A percentile compares a stretch with the other conserved stretches of the same genome.
These are phyloP conservation scores for Amyloporia xantha DNA, from an alignment of 768 basidiomycete species.

Conservation along the genomic window DNA sequence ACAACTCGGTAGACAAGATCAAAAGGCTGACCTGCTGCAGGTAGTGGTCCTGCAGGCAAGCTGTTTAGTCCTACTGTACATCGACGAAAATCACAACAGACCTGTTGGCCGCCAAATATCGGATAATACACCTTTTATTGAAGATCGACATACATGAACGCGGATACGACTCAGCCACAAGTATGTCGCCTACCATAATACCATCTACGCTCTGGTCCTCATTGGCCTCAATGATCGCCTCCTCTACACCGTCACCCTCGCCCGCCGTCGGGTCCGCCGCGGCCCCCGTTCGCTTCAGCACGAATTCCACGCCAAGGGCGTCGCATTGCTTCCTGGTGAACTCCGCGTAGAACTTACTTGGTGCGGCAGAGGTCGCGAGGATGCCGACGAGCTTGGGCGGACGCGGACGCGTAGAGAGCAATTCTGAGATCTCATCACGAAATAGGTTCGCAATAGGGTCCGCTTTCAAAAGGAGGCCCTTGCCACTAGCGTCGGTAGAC, in stretches of 20 bases:
- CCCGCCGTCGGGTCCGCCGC: conserved; percentile 48
- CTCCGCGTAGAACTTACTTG: conserved; percentile 78
- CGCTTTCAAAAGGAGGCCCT: conserved; percentile 74
- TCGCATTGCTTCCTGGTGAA: conserved; percentile 91
- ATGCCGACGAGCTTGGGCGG: conserved; percentile 85
- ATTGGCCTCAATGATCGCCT: conserved; percentile 94
- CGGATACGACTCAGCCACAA: neutral
- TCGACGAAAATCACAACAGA: conserved; percentile 29
- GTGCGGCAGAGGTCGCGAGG: conserved; percentile 75
- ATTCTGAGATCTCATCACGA: conserved; percentile 57
- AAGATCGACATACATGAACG: neutral
- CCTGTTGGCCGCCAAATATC: conserved; percentile 87
- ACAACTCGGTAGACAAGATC: neutral
- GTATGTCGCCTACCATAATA: conserved; percentile 70
- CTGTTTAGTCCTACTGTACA: neutral
- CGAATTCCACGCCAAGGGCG: conserved; percentile 81
- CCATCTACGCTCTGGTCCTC: conserved; percentile 81
- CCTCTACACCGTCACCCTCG: conserved; percentile 89
- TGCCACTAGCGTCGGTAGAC: conserved; percentile 28
- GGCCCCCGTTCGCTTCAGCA: conserved; percentile 65
- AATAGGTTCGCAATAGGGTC: conserved; percentile 70
- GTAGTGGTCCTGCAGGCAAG: conserved; percentile 75
- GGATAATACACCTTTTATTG: conserved; percentile 82
- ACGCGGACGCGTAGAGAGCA: conserved; percentile 31
- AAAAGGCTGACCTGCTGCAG: conserved; percentile 69